Conservation (phyloP, 1,284 basidiomycete genomes). For the Ceratobasidium sp. region DNA sequence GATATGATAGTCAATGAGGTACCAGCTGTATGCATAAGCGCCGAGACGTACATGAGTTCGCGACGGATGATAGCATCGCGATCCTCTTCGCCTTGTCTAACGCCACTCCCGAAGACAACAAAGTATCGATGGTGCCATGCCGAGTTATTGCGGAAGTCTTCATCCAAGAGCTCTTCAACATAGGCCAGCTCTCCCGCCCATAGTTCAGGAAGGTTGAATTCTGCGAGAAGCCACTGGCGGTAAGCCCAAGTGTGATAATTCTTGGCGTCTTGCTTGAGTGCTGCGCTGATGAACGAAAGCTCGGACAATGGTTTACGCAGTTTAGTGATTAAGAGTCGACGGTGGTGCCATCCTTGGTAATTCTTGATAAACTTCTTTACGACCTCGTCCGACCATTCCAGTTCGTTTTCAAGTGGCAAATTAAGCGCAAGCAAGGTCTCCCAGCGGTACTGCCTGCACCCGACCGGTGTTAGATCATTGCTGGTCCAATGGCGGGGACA, state of each 20-base stretch:
- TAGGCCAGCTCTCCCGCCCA: conserved; percentile 83
- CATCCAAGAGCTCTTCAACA: conserved; percentile 72
- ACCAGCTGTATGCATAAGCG: conserved; percentile 29
- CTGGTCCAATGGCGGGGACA: neutral
- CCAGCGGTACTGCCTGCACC: conserved; percentile 86
- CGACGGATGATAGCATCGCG: conserved; percentile 62
- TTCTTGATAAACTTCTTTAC: conserved; percentile 84
- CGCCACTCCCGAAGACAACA: conserved; percentile 75
- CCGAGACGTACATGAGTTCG: conserved; percentile 69
- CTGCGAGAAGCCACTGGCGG: conserved; percentile 86
- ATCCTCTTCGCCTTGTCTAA: conserved; percentile 63
- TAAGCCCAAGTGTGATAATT: conserved; percentile 98
- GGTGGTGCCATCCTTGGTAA: conserved; percentile 98
- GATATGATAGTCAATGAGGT: conserved; percentile 26
- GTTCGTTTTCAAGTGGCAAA: conserved; percentile 72
- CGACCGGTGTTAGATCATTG: conserved; percentile 1
- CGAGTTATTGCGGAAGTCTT: conserved; percentile 92
- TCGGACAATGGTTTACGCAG: conserved; percentile 63
- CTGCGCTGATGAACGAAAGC: conserved; percentile 75
- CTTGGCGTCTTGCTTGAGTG: conserved; percentile 74
- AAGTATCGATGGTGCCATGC: conserved; percentile 99
- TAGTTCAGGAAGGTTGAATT: conserved; percentile 70
- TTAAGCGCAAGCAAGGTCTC: conserved; percentile 74
- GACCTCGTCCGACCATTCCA: conserved; percentile 81
- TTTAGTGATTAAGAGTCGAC: conserved; percentile 70